Evolutionary conservation across 225 moss, liverwort and hornwort genomes (phyloP).

Genomic region (Straminergon stramineum): DNA sequence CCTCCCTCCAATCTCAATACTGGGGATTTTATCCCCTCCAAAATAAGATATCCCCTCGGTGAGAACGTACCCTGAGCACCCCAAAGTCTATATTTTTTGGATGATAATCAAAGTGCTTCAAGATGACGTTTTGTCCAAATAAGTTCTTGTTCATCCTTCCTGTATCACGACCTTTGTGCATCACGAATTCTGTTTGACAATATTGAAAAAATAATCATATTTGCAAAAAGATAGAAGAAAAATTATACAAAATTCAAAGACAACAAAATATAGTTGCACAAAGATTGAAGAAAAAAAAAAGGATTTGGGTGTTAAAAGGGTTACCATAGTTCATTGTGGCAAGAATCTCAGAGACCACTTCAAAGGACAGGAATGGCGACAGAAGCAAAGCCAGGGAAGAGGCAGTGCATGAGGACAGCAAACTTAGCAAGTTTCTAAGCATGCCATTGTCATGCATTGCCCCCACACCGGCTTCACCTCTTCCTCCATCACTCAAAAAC

Average conservation of each 20-base stretch:
- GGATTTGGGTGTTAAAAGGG: background rate
- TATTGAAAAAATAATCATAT: background rate
- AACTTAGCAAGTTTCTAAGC: conserved; percentile 31
- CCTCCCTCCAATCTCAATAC: background rate
- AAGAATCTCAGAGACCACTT: background rate
- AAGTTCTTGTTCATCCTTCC: background rate
- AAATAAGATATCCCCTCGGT: too few species aligned
- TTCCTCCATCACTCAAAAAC: background rate
- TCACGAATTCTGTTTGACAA: too few species aligned
- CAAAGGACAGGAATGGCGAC: background rate
- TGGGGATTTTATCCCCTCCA: background rate
- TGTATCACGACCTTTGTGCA: background rate
- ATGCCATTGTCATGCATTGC: conserved; percentile 72
- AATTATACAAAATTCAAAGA: background rate
- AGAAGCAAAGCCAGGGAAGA: conserved; percentile 80
- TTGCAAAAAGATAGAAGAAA: background rate
- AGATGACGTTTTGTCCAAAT: background rate
- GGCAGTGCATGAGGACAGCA: conserved; percentile 93
- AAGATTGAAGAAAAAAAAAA: background rate
- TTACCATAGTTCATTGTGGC: background rate
- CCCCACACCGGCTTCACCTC: conserved; percentile 45
- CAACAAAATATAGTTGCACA: too few species aligned
- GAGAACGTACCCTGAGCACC: background rate
- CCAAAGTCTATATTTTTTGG: too few species aligned
- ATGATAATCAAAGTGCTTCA: too few species aligned